Evolutionary conservation across 306 rosid species (phyloP).

Genomic region (Rosa multiflora): DNA sequence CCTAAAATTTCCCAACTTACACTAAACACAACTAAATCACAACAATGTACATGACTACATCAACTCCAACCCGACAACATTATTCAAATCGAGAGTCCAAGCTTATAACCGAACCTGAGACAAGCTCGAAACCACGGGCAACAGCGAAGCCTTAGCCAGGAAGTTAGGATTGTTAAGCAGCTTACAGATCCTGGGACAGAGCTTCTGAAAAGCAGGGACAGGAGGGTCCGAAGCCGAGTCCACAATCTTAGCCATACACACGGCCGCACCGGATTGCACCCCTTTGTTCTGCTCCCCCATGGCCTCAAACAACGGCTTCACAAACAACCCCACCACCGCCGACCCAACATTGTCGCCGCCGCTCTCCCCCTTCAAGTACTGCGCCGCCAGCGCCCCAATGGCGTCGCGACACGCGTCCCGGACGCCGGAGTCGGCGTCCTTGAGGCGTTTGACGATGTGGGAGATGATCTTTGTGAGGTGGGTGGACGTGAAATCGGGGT

Average conservation of each 20-base stretch:
- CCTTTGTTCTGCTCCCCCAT: constrained; percentile 91
- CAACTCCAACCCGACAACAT: not conserved
- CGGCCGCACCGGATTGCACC: constrained; percentile 87
- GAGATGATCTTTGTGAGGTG: constrained; percentile 76
- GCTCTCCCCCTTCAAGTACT: constrained; percentile 44
- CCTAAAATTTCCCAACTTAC: not conserved
- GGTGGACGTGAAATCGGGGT: constrained; percentile 53
- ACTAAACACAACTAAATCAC: not conserved
- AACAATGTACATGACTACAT: constrained; percentile 3
- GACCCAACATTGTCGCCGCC: constrained; percentile 46
- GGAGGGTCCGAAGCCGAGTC: constrained; percentile 60
- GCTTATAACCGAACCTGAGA: constrained; percentile 60
- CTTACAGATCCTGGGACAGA: constrained; percentile 93
- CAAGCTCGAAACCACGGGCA: constrained; percentile 76
- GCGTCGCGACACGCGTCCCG: constrained; percentile 83
- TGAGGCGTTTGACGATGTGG: constrained; percentile 64
- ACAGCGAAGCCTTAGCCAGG: constrained; percentile 70
- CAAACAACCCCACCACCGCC: constrained; percentile 73
- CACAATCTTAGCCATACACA: constrained; percentile 85
- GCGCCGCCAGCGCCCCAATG: constrained; percentile 59
- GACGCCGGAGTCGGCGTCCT: constrained; percentile 72
- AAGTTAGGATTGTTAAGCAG: constrained; percentile 77
- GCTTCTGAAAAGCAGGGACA: constrained; percentile 69
- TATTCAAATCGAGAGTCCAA: not conserved
- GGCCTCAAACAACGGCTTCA: constrained; percentile 87